phyloP scores from a whole-genome alignment of 768 basidiomycete genomes.

The Sporobolomyces pararoseus region DNA sequence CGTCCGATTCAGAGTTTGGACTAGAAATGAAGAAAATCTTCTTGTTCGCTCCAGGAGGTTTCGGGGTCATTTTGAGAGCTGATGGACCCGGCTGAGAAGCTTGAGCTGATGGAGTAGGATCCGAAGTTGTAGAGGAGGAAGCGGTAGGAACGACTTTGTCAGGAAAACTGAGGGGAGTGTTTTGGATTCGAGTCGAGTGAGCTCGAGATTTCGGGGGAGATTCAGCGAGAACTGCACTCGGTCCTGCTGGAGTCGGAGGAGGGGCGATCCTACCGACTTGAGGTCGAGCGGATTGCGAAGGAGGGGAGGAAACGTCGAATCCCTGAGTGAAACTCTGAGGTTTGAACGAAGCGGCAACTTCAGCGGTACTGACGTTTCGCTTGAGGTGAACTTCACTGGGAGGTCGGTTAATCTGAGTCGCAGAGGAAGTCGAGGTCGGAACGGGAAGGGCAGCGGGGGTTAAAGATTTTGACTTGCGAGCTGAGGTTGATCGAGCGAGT shows the following conservation, averaged over 20 bases:
- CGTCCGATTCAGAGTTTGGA: constrained; percentile 38
- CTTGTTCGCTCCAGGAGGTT: constrained; percentile 22
- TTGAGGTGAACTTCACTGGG: constrained; percentile 19
- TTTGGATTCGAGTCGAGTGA: neutral
- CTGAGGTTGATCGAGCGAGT: constrained; percentile 11
- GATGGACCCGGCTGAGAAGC: constrained; percentile 7
- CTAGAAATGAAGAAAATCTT: constrained; percentile 46
- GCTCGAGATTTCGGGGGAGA: constrained; percentile 3
- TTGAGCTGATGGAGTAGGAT: neutral
- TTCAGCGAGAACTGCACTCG: constrained; percentile 12
- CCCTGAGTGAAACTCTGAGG: constrained; percentile 34
- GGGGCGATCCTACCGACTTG: constrained; percentile 32
- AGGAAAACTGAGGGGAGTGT: constrained; percentile 1
- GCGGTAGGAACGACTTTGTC: constrained; percentile 8
- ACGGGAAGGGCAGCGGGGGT: constrained; percentile 16
- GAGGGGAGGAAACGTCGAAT: constrained; percentile 29
- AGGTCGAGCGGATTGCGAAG: constrained; percentile 21
- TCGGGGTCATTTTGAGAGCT: constrained; percentile 2
- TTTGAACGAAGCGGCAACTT: constrained; percentile 38
- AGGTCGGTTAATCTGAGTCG: constrained; percentile 1
- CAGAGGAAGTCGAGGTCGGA: neutral
- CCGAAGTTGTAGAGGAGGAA: neutral
- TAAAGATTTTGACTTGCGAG: constrained; percentile 15
- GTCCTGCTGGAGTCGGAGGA: constrained; percentile 27
- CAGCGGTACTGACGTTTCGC: constrained; percentile 19